Evolutionary conservation across 768 basidiomycete species (phyloP), one percentile per base, ranked within the genome.

Genomic region (Lactarius pseudohatsudake): DNA sequence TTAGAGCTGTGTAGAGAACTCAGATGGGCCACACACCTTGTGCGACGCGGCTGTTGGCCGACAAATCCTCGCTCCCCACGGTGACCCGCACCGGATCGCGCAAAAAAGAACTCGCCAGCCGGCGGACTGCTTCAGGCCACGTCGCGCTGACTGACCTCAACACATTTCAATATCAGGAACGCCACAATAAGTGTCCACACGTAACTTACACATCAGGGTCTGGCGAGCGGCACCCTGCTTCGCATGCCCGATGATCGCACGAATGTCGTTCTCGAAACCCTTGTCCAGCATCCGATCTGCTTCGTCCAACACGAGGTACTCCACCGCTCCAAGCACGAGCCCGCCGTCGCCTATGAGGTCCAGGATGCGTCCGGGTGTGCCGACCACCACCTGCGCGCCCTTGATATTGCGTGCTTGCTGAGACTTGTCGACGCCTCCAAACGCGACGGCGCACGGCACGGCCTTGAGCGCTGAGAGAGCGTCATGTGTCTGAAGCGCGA

Each of bases 281-380:
- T 91, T 94, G 76, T 98, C 97, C 59, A 99, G 81, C 96, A 98
- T 98, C 59, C 96, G 84, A 78, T 98, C 96, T 7, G 97, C 97
- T 79, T 99, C 97, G 74, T 99, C 97, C 67, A 99, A 80, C 11
- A 98, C 96, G 26, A 98, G 81, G 78, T 96, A 99, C 53, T 86
- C 81, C 16, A 98, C 94, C 34, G 91, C 94, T 68, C 89, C 89
- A 22, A 98, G 79, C 77, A 95, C 91, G 70, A 94, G 89, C 36
- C 79, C 87, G 41, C 93, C 92, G 64, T 95, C 92, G 70, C 92
- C 84, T 71, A 92, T 86, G n/a, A 98, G 79, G 79, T 99, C 97
- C 69, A 98, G 78, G 66, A 97, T 86, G 59, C 97, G 82, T 2
- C 97, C 97, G 0, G 97, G 97, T 0, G 97, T 99, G 7, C 96